Evolutionary conservation across 768 basidiomycete genomes (phyloP).

Genomic region (Lyophyllum decastes): DNA sequence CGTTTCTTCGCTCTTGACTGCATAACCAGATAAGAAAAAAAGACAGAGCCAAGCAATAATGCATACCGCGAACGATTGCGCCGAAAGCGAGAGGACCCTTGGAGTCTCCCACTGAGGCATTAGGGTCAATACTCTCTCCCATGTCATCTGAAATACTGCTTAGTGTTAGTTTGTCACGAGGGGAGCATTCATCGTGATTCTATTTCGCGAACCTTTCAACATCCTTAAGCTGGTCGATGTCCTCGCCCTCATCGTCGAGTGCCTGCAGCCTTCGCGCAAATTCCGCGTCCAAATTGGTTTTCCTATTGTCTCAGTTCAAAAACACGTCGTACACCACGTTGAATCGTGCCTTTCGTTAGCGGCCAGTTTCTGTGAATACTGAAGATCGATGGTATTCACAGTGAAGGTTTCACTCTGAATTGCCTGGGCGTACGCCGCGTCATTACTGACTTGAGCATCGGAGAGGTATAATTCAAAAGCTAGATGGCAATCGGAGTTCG

Average conservation of each 20-base stretch:
- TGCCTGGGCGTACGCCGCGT: slow-evolving; percentile 31
- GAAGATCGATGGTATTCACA: slow-evolving; percentile 24
- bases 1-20: too few species aligned
- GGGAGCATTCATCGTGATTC: too few species aligned
- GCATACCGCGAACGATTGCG: too few species aligned
- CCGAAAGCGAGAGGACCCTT: too few species aligned
- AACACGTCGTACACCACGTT: background rate
- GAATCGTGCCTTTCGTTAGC: slow-evolving; percentile 27
- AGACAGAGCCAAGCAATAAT: too few species aligned
- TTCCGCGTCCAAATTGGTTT: slow-evolving; percentile 33
- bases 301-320: slow-evolving; percentile 21
- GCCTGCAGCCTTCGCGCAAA: slow-evolving; percentile 36
- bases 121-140: background rate
- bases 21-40: too few species aligned
- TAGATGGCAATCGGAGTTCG: slow-evolving; percentile 25
- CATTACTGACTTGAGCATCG: slow-evolving; percentile 28
- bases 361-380: slow-evolving; percentile 37
- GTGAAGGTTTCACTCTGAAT: slow-evolving; percentile 30
- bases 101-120: background rate
- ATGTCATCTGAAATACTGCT: slow-evolving; percentile 1
- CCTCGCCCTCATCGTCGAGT: slow-evolving; percentile 26
- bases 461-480: slow-evolving; percentile 28
- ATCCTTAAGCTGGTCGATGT: slow-evolving; percentile 28
- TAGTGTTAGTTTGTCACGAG: too few species aligned
- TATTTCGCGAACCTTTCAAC: slow-evolving; percentile 30